Evolutionary conservation across 192 early-diverging fungal species (phyloP).

Genomic region (Coemansia sp.): DNA sequence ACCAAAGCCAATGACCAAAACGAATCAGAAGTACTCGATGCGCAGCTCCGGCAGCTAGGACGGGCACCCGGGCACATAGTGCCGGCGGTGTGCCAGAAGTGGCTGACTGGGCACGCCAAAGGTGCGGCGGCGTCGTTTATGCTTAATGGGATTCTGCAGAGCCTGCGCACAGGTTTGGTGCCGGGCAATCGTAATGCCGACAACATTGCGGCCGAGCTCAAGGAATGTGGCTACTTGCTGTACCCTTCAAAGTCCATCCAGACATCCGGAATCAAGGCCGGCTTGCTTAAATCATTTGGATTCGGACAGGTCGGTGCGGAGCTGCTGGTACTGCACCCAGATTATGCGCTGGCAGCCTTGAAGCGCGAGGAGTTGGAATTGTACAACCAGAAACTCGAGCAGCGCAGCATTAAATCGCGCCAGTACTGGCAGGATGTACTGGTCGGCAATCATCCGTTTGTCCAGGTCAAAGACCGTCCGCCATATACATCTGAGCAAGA

Average conservation of each 20-base stretch:
- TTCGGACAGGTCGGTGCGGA: constrained; percentile 72
- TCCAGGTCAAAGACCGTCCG: constrained; percentile 23
- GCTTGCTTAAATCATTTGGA: constrained; percentile 66
- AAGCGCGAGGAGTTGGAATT: constrained; percentile 3
- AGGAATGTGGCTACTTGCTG: constrained; percentile 71
- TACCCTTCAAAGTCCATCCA: constrained; percentile 72
- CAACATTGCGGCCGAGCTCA: constrained; percentile 55
- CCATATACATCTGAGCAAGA: constrained; percentile 29
- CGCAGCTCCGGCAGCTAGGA: constrained; percentile 82
- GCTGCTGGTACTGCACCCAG: constrained; percentile 61
- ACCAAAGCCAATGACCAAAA: constrained; percentile 96
- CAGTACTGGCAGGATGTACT: constrained; percentile 39
- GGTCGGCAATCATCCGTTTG: constrained; percentile 34
- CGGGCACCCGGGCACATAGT: constrained; percentile 78
- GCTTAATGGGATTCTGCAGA: constrained; percentile 86
- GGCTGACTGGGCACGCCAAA: constrained; percentile 88
- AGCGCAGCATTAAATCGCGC: constrained; percentile 3
- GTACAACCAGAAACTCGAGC: constrained; percentile 16
- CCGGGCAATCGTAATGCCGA: constrained; percentile 86
- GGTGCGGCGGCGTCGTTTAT: constrained; percentile 91
- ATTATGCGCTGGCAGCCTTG: constrained; percentile 57
- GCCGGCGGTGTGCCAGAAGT: constrained; percentile 85
- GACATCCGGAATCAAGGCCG: constrained; percentile 65
- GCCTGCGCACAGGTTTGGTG: constrained; percentile 76
- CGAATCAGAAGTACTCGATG: constrained; percentile 82